Base-by-base conservation (phyloP, 352 stramenopile species). In the Pythium rhizo-oryzae region DNA sequence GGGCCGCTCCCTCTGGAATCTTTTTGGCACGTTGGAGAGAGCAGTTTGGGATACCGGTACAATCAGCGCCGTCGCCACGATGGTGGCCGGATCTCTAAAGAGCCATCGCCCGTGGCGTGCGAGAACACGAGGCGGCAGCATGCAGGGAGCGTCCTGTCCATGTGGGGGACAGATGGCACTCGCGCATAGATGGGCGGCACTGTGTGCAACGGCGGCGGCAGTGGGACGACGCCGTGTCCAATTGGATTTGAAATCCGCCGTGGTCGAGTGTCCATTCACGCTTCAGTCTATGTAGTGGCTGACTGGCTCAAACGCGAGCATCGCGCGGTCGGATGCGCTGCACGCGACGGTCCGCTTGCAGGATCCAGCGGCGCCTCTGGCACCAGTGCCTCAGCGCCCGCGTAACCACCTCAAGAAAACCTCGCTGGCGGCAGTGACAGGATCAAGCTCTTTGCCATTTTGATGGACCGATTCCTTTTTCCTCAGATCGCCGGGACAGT, bases 231-330 rank as follows among this genome's bases (percentile, higher is more conserved):
- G 21, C n/a, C 44, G 44, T 51, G 44, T 28, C 44, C 44, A 58
- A 44, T 21, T 13, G 51, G 51, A 58, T 58, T 58, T 58, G 51
- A 35, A 43, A 25, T 58, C 30, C 3, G 4, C 6, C n/a, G 8
- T 6, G 9, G 18, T 15, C 51, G 25, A 37, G 28, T 58, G 51
- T 55, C 49, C 49, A 39, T 37, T 55, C 49, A 37, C 25, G 49
- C 49, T 25, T 28, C 51, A 58, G 51, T 28, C 43, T 58, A 58
- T 58, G 51, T 18, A 58, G 51, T 58, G 51, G 51, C 51, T 58
- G 51, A 58, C 51, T 44, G 19, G n/a, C 19, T 19, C 41, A 41
- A 41, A 41, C 8, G 43, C 16, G 43, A 49, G 43, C 3, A 49
- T 19, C 43, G 19, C 43, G 19, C 43, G 12, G 8, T 16, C 11